phyloP scores from a whole-genome alignment of 192 early-diverging fungal species.

The Linnemannia hyalina region DNA sequence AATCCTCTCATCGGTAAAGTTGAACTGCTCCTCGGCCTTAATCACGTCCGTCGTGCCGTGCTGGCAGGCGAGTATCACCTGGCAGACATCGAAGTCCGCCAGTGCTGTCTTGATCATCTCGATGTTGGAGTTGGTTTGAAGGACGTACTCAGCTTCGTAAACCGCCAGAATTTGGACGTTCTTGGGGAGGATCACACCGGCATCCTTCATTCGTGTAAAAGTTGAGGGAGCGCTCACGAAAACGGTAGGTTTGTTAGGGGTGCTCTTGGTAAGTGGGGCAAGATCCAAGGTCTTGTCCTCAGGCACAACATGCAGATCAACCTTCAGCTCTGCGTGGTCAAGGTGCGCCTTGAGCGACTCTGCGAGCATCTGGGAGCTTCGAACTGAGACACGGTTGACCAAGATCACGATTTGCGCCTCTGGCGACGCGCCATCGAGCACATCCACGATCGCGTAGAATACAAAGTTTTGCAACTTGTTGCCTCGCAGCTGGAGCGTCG shows the following conservation, averaged over 20 bases:
- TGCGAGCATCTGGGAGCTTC: conserved; percentile 24
- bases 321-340: background rate
- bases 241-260: conserved; percentile 8
- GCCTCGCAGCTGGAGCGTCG: conserved; percentile 29
- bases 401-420: conserved; percentile 15
- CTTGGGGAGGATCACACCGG: conserved; percentile 13
- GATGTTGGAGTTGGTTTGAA: background rate
- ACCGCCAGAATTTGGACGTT: conserved; percentile 20
- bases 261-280: background rate
- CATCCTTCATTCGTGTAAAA: conserved; percentile 2
- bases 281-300: conserved; percentile 11
- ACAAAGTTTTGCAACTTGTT: conserved; percentile 8
- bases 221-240: conserved; percentile 27
- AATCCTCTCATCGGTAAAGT: conserved; percentile 2
- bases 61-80: conserved; percentile 26
- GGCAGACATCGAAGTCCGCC: conserved; percentile 6
- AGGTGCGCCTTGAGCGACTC: conserved; percentile 14
- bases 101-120: conserved; percentile 7
- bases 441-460: conserved; percentile 32
- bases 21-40: conserved; percentile 1
- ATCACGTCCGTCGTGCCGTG: conserved; percentile 31
- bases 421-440: conserved; percentile 13
- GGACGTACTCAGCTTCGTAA: conserved; percentile 45
- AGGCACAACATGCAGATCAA: background rate
- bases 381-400: conserved; percentile 21